Evolutionary conservation across 2,329 filamentous ascomycete species (phyloP).

Genomic region (Fusarium xylarioides): DNA sequence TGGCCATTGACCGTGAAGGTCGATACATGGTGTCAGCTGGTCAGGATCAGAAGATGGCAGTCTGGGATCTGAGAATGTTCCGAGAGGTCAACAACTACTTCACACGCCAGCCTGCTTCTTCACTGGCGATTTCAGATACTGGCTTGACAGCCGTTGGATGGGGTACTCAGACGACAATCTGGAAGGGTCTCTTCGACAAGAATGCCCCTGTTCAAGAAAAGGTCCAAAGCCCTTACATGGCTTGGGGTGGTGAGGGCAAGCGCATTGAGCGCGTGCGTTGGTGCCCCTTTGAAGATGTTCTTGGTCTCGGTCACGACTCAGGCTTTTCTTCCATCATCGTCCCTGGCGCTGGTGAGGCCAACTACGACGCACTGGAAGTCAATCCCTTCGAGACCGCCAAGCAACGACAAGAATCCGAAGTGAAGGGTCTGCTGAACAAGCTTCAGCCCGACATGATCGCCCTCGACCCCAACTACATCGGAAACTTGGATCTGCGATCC

Average conservation of each 20-base stretch:
- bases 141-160: constrained; percentile 89
- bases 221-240: constrained; percentile 89
- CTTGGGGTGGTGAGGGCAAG: constrained; percentile 87
- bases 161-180: constrained; percentile 89
- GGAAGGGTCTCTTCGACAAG: constrained; percentile 88
- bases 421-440: constrained; percentile 91
- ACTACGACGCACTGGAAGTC: constrained; percentile 91
- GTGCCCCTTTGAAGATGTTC: constrained; percentile 94
- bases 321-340: constrained; percentile 92
- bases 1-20: constrained; percentile 88
- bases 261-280: constrained; percentile 83
- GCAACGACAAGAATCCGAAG: constrained; percentile 91
- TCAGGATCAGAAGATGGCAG: constrained; percentile 89
- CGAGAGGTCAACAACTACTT: constrained; percentile 92
- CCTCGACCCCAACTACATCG: constrained; percentile 90
- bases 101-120: constrained; percentile 81
- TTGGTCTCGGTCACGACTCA: constrained; percentile 83
- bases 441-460: constrained; percentile 97
- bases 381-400: constrained; percentile 96
- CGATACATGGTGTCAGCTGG: constrained; percentile 95
- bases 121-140: constrained; percentile 87
- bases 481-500: constrained; percentile 83
- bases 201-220: constrained; percentile 76
- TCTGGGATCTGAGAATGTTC: constrained; percentile 96
- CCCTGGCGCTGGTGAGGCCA: constrained; percentile 94